Evolutionary conservation across 306 rosid genomes (phyloP), one percentile per base, ranked within the genome.

Genomic region (Senna tora): DNA sequence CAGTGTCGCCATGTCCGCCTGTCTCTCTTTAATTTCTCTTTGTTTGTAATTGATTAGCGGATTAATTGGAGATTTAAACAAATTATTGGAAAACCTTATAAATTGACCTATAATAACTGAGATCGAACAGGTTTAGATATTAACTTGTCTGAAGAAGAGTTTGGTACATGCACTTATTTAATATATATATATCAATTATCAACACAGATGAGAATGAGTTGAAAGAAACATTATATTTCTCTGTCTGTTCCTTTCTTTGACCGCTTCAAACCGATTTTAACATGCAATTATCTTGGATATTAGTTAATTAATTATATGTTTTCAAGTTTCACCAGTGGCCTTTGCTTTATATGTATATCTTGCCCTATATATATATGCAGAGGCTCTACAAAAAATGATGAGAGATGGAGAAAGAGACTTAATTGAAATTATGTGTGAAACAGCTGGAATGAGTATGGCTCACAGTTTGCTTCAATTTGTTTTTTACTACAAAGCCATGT

Each of bases 401-500:
- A 15, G 45, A 19, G 12, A 16, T 39, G 46, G 28, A 3, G 75
- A 42, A n/a, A 15, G 43, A 16, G 49, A 16, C 14, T 5, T 52
- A 14, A 32, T 50, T 50, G 7, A 0, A 50, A 50, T 32, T 43
- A 56, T 55, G 41, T 32, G 79, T 45, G 2, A 64, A 62, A 74
- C 72, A 74, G 78, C 78, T 64, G 65, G 46, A 74, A 16, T 12
- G 52, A 75, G 51, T 21, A 66, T 75, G 73, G 28, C 58, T 30
- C 32, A 30, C 33, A 39, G 63, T 52, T 62, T 39, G 39, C 45
- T 63, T 20, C 46, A 16, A 33, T 38, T n/a, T 22, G 21, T 20
- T 8, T 59, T n/a, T 57, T 17, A 19, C 64, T 17, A 2, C 36
- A 21, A 74, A 63, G 62, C 56, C 78, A 39, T 63, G 65, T 43